Evolutionary conservation across 2,329 filamentous ascomycete genomes (phyloP), one percentile per base, ranked within the genome.

Genomic region (Didymella sp.): DNA sequence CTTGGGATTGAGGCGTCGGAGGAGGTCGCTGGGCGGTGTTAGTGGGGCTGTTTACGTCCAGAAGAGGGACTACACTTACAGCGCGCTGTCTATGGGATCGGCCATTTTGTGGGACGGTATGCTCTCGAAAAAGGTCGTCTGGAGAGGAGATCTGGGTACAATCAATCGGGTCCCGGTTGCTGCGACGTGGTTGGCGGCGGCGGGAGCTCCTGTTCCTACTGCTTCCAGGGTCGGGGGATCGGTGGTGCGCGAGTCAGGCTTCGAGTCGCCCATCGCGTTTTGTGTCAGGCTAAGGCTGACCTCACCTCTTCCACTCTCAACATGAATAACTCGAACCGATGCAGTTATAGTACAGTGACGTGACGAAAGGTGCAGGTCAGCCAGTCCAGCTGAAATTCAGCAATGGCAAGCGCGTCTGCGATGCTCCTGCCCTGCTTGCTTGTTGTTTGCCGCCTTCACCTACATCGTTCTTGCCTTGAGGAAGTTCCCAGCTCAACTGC

Each of bases 1-100:
- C 77, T 96, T 96, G 40, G 95, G 95, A 81, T 96, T 96, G 61
- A 99, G 89, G 64, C 95, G 95, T 70, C 95, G 94, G 79, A 99
- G 94, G 75, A 99, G 93, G 83, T 99, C 95, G 73, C 95, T 98
- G 77, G 45, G 56, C 30, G 61, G 51, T 73, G 60, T 56, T 41
- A 45, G 31, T 47, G 46, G 49, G 11, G 35, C 24, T 56, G 28
- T 44, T 46, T 46, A 15, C 15, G 9, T 44, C 47, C 24, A 24
- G 17, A 17, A 15, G 24, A 8, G 52, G 30, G 24, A 6, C 51
- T 30, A 41, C 35, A 40, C 58, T 77, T 83, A 91, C 89, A 92
- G 86, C 54, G 89, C 89, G 73, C 88, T 90, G 77, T 92, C 89
- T 63, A 76, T 73, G 15, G 73, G 73, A 56, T 76, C 73, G 44